Conservation (phyloP, 2,329 filamentous ascomycete genomes). For the Alternaria longipes region DNA sequence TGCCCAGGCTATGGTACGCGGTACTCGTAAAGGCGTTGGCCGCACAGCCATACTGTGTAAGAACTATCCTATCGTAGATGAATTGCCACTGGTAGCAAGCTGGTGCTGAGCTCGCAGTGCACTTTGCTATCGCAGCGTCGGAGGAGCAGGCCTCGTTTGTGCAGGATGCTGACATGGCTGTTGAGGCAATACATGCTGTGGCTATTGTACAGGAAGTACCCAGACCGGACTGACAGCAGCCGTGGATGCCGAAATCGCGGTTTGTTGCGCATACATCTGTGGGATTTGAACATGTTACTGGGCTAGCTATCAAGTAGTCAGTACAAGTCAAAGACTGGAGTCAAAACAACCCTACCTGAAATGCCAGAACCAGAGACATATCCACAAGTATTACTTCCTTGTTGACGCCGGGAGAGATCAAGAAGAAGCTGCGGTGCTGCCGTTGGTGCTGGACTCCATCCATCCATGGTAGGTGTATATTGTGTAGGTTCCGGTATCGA, state of each 20-base stretch:
- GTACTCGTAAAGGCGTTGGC: slow-evolving; percentile 28
- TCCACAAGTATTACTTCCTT: slow-evolving; percentile 40
- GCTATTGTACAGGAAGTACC: slow-evolving; percentile 38
- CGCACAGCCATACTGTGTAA: slow-evolving; percentile 47
- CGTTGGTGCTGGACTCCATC: slow-evolving; percentile 47
- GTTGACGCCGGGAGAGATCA: slow-evolving; percentile 39
- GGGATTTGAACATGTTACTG: slow-evolving; percentile 41
- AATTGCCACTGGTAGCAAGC: slow-evolving; percentile 44
- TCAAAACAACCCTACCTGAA: slow-evolving; percentile 29
- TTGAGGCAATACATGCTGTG: slow-evolving; percentile 44
- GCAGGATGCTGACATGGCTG: slow-evolving; percentile 37
- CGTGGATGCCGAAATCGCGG: slow-evolving; percentile 41
- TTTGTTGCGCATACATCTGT: slow-evolving; percentile 47
- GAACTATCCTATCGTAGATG: slow-evolving; percentile 34
- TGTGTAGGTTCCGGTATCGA: slow-evolving; percentile 41
- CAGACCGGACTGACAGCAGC: slow-evolving; percentile 42
- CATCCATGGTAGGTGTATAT: slow-evolving; percentile 31
- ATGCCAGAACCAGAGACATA: slow-evolving; percentile 34
- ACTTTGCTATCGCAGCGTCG: slow-evolving; percentile 41
- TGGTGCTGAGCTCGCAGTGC: slow-evolving; percentile 30
- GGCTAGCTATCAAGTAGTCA: slow-evolving; percentile 31
- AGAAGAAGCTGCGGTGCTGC: slow-evolving; percentile 33
- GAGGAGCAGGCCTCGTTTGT: slow-evolving; percentile 35
- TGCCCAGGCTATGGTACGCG: slow-evolving; percentile 23
- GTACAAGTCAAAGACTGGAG: neutral